Base-by-base conservation (phyloP, 345 rosid genomes). In the Rhizophora apiculata region DNA sequence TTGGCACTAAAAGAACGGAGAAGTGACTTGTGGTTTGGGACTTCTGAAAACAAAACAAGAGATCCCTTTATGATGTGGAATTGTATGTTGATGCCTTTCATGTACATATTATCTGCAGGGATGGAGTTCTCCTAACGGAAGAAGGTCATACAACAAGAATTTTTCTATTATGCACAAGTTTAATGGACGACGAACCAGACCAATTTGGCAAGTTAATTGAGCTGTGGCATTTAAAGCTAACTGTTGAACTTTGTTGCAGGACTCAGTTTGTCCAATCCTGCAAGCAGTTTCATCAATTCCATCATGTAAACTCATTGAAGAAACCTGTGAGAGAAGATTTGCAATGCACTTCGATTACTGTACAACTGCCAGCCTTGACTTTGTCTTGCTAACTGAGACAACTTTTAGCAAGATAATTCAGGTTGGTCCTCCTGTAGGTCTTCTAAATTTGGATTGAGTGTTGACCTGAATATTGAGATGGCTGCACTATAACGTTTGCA, bases 91-190 rank as follows among this genome's bases (percentile, higher is more conserved):
- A 96, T 84, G 71, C 85, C 70, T 87, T 88, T 87, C 87, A 73
- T 95, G 89, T 92, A 77, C 87, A 87, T 86, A 87, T 90, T 85
- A 87, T 81, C 83, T 92, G 98, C 98, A 95, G 99, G 98, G 90
- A 83, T 82, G 98, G 96, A 78, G 96, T 89, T 87, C 87, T 87
- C 81, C 77, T 91, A 84, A 63, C 83, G 92, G 96, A 87, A 83
- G 95, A 82, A 75, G 97, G 84, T 90, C 96, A 84, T 73, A 83
- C 95, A 75, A 79, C 98, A 72, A 81, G 81, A 83, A 76, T 86
- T 88, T 85, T 88, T 86, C 85, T 95, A 87, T 94, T 94, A 85
- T 91, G 93, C 85, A 85, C 95, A 82, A 93, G 85, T 92, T 92
- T 87, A 85, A 79, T 87, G 86, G 98, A 84, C 87, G 98, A 76